Conservation (phyloP, 2,329 filamentous ascomycete genomes). For the Trichoderma sp. region DNA sequence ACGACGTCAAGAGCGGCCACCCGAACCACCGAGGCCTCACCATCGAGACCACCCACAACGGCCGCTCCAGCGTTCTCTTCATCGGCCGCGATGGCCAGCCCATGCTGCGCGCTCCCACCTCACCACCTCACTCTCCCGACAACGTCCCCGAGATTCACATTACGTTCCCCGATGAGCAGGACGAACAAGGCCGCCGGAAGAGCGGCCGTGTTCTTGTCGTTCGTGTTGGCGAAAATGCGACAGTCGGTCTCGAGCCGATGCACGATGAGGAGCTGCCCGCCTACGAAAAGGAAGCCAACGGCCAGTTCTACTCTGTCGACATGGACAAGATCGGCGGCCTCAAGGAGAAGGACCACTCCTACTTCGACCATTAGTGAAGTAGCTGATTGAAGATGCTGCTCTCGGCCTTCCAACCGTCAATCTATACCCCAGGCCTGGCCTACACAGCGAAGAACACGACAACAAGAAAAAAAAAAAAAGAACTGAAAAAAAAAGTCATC, state of each 20-base stretch:
- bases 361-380: slow-evolving; percentile 41
- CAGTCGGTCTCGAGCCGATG: slow-evolving; percentile 85
- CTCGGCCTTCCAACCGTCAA: neutral
- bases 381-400: slow-evolving; percentile 10
- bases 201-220: slow-evolving; percentile 90
- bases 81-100: slow-evolving; percentile 76
- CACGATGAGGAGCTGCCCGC: slow-evolving; percentile 80
- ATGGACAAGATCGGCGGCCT: slow-evolving; percentile 92
- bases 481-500: neutral
- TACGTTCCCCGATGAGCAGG: slow-evolving; percentile 95
- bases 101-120: slow-evolving; percentile 74
- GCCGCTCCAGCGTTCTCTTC: slow-evolving; percentile 71
- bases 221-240: slow-evolving; percentile 80
- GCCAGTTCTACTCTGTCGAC: slow-evolving; percentile 89
- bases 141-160: slow-evolving; percentile 95
- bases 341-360: slow-evolving; percentile 75
- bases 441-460: slow-evolving; percentile 17
- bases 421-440: neutral
- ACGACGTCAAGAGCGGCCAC: slow-evolving; percentile 56
- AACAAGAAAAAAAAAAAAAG: slow-evolving; percentile 3
- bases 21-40: slow-evolving; percentile 59
- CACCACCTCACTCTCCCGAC: slow-evolving; percentile 76
- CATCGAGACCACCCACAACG: slow-evolving; percentile 58
- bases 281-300: slow-evolving; percentile 79
- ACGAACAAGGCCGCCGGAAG: slow-evolving; percentile 77